A percentile compares a stretch with the other conserved stretches of the same genome.
These are phyloP conservation scores for Massariosphaeria phaeospora DNA, from an alignment of 495 filamentous ascomycete species.

Conservation along the genomic window DNA sequence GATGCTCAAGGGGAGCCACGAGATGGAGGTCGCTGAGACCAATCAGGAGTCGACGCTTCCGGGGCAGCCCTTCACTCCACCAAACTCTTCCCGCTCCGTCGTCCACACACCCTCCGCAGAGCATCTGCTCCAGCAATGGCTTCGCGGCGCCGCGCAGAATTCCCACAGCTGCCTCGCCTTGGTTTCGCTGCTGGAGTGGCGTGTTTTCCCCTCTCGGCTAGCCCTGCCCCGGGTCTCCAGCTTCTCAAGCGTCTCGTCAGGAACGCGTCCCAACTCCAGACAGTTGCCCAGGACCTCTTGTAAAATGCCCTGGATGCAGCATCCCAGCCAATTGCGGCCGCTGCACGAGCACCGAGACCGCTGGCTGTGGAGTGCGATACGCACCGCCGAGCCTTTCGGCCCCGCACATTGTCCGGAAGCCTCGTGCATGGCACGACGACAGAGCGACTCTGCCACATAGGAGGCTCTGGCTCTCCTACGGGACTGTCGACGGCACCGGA, in stretches of 20 bases:
- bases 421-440: not conserved
- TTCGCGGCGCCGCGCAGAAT: too few relatives aligned
- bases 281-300: not conserved
- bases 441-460: not conserved
- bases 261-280: not conserved
- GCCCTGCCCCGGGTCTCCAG: too few relatives aligned
- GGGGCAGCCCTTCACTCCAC: too few relatives aligned
- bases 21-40: not conserved
- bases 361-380: too few relatives aligned
- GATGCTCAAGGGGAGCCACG: too few relatives aligned
- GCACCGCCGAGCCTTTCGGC: slow-evolving; percentile 13
- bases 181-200: too few relatives aligned
- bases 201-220: not conserved
- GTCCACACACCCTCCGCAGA: too few relatives aligned
- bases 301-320: not conserved
- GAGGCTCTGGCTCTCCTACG: slow-evolving; percentile 22
- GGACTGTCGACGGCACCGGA: slow-evolving; percentile 14
- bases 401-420: slow-evolving; percentile 18
- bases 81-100: too few relatives aligned
- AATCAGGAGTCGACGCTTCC: not conserved
- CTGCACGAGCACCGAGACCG: too few relatives aligned
- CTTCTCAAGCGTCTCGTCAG: too few relatives aligned
- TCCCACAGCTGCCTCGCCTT: too few relatives aligned
- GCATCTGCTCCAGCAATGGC: too few relatives aligned
- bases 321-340: slow-evolving; percentile 6